Evolutionary conservation across 352 stramenopile genomes (phyloP).

Genomic region (Globisporangium uncinulatum): DNA sequence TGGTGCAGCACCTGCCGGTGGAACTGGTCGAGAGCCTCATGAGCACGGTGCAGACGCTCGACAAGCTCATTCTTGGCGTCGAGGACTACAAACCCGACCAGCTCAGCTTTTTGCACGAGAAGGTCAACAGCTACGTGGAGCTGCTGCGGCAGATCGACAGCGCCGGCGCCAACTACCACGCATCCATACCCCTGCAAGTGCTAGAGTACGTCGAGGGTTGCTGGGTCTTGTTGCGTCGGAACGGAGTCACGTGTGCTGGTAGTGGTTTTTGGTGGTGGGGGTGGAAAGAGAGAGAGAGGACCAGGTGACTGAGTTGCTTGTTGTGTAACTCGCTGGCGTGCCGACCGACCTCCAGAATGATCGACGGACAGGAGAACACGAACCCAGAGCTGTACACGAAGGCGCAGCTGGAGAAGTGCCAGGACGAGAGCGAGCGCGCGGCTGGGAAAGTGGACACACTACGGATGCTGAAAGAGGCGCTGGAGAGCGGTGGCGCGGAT

Average conservation of each 20-base stretch:
- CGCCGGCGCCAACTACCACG: constrained; percentile 37
- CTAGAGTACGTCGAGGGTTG: constrained; percentile 34
- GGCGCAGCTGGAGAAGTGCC: constrained; percentile 50
- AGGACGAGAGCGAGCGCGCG: constrained; percentile 44
- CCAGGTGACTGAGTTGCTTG: neutral
- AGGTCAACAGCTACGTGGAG: constrained; percentile 55
- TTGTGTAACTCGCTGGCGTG: neutral
- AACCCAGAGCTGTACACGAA: constrained; percentile 73
- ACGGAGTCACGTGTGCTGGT: too few relatives aligned
- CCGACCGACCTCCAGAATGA: constrained; percentile 24
- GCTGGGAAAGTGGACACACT: constrained; percentile 47
- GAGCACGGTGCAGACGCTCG: constrained; percentile 54
- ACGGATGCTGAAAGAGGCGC: constrained; percentile 39
- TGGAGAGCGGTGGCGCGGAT: constrained; percentile 37
- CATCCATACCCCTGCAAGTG: constrained; percentile 54
- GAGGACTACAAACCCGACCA: constrained; percentile 60
- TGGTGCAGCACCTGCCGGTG: constrained; percentile 46
- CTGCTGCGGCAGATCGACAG: constrained; percentile 46
- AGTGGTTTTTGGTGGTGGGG: too few relatives aligned
- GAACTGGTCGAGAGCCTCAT: constrained; percentile 55
- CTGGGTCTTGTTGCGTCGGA: neutral
- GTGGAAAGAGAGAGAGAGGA: too few relatives aligned
- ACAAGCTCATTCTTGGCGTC: constrained; percentile 53
- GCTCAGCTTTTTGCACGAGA: constrained; percentile 49
- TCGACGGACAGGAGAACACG: constrained; percentile 43